Percentiles rank a stretch among this genome's conserved stretches.
Conservation (phyloP, 306 rosid genomes). For the Rosa lucieae region DNA sequence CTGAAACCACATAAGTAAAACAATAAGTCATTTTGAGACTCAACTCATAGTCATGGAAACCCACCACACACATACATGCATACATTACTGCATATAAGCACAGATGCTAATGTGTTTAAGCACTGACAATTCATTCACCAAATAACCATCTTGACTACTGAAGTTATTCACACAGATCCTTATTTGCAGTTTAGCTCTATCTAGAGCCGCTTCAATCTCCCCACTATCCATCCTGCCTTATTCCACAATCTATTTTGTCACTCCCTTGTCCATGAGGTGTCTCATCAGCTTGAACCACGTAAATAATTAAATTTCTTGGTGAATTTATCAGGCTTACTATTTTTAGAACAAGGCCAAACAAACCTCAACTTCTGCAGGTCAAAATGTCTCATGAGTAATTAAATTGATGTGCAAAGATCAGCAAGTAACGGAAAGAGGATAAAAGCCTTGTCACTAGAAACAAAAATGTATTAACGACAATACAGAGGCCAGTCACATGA, state of each 20-base stretch:
- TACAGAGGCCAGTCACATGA: background rate
- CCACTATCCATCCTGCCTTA: background rate
- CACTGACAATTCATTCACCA: background rate
- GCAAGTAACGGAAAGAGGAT: background rate
- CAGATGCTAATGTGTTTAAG: background rate
- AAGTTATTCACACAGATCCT: background rate
- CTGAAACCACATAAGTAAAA: constrained; percentile 37
- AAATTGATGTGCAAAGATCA: background rate
- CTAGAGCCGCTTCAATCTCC: background rate
- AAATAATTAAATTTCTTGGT: background rate
- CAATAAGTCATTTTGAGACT: background rate
- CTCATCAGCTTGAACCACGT: constrained; percentile 3
- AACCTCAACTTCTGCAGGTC: background rate
- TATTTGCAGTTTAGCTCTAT: background rate
- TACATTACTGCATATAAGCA: background rate
- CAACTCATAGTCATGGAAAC: background rate
- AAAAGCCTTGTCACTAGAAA: background rate
- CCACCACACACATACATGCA: background rate
- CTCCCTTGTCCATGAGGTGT: background rate
- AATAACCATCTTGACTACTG: constrained; percentile 1
- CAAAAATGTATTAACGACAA: background rate
- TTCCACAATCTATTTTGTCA: background rate
- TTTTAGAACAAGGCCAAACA: background rate
- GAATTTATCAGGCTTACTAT: background rate
- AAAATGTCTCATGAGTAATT: background rate